phyloP scores from a whole-genome alignment of 31 red algal genomes.

The Asparagopsis taxiformis region DNA sequence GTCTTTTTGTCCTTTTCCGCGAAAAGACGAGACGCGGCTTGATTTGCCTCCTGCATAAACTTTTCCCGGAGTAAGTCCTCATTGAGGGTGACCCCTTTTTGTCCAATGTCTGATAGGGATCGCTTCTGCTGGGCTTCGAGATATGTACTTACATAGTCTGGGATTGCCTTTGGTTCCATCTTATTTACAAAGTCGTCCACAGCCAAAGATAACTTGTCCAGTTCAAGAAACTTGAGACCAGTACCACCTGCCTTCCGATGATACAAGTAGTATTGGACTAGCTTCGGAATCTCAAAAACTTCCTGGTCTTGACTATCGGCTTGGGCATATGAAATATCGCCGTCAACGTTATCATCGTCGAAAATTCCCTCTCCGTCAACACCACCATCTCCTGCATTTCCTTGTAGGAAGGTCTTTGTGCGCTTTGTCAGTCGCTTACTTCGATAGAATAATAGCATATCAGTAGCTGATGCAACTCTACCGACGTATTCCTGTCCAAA shows the following conservation, averaged over 20 bases:
- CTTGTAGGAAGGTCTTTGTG: conserved; percentile 29
- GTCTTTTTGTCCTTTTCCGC: not conserved
- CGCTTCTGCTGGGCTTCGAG: conserved; percentile 50
- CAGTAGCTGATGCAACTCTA: conserved; percentile 26
- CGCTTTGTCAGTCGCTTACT: conserved; percentile 18
- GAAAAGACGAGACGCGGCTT: conserved; percentile 23
- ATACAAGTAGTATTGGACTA: conserved; percentile 74
- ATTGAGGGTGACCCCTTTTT: conserved; percentile 21
- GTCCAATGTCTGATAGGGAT: conserved; percentile 36
- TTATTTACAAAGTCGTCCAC: conserved; percentile 85
- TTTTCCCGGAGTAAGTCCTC: conserved; percentile 29
- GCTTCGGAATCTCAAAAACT: conserved; percentile 58
- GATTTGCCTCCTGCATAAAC: conserved; percentile 31
- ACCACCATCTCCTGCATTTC: not conserved
- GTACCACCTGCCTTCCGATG: conserved; percentile 33
- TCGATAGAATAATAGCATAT: conserved; percentile 51
- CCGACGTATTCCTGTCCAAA: conserved; percentile 53
- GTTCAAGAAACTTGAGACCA: conserved; percentile 73
- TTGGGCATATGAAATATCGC: conserved; percentile 11
- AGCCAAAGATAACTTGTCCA: conserved; percentile 39
- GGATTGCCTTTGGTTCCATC: conserved; percentile 62
- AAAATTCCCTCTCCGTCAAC: not conserved
- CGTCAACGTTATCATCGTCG: conserved; percentile 27
- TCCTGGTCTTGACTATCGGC: conserved; percentile 9
- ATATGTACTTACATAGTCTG: conserved; percentile 54